phyloP scores from a whole-genome alignment of 2,329 filamentous ascomycete species.

The Epichloe coenophiala region DNA sequence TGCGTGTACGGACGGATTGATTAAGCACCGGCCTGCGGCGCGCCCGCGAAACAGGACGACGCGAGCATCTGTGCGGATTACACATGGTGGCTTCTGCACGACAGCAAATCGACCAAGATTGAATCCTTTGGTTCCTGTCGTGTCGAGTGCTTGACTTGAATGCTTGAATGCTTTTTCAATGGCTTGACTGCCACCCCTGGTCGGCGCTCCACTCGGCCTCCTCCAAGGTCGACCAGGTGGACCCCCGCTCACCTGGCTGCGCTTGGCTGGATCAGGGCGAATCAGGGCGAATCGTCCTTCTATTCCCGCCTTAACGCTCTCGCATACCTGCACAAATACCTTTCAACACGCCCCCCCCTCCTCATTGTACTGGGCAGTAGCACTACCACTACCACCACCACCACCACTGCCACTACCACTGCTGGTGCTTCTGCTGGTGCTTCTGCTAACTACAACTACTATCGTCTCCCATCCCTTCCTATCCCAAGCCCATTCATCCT shows the following conservation, averaged over 20 bases:
- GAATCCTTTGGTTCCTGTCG: too few relatives aligned
- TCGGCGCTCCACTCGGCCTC: slow-evolving; percentile 10
- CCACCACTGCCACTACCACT: neutral
- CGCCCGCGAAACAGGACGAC: neutral
- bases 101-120: neutral
- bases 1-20: too few relatives aligned
- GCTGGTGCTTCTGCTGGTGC: neutral
- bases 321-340: slow-evolving; percentile 6
- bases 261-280: slow-evolving; percentile 7
- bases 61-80: neutral
- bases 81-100: neutral
- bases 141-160: neutral
- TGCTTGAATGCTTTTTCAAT: neutral
- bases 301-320: slow-evolving; percentile 3
- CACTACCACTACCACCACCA: neutral
- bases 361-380: neutral
- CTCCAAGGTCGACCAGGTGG: slow-evolving; percentile 5
- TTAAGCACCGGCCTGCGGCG: too few relatives aligned
- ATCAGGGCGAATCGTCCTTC: slow-evolving; percentile 4
- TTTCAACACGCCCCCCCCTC: neutral
- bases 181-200: slow-evolving; percentile 5
- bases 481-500: slow-evolving; percentile 3
- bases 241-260: slow-evolving; percentile 7
- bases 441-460: neutral
- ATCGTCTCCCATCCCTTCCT: slow-evolving; percentile 1